These are phyloP conservation scores for Lepidium sativum DNA, from an alignment of 345 rosid genomes.

Conservation along the genomic window DNA sequence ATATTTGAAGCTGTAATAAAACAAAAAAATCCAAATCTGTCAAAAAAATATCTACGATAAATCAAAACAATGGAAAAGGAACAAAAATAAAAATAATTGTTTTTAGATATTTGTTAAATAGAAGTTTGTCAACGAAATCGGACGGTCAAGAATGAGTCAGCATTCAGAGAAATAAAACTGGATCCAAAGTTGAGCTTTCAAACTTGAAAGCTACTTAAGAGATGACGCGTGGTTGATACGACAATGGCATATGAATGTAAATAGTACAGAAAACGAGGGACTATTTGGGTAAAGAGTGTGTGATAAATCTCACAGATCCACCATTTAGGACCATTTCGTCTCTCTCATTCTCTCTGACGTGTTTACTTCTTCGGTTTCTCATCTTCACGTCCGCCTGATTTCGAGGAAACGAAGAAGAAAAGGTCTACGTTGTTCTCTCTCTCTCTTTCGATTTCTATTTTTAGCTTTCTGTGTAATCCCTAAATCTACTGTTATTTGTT, in stretches of 20 bases:
- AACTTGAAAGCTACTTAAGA: slow-evolving; percentile 15
- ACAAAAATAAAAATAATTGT: background rate
- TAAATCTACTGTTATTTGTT: background rate
- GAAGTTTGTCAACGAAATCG: slow-evolving; percentile 6
- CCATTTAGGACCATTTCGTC: slow-evolving; percentile 12
- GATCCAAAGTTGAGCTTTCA: background rate
- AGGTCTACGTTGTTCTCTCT: background rate
- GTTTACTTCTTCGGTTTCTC: slow-evolving; percentile 24
- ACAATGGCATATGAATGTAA: slow-evolving; percentile 11
- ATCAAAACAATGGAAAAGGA: background rate
- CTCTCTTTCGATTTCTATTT: background rate
- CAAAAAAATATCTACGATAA: background rate
- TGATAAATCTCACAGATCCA: slow-evolving; percentile 27
- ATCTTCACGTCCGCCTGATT: slow-evolving; percentile 20
- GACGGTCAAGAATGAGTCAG: slow-evolving; percentile 16
- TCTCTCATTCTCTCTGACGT: slow-evolving; percentile 16
- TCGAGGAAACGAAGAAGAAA: slow-evolving; percentile 8
- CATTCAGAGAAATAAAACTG: background rate
- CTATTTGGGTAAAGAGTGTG: background rate
- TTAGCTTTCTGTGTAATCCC: slow-evolving; percentile 1
- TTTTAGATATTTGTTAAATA: background rate
- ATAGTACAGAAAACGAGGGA: background rate
- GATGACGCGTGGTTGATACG: slow-evolving; percentile 14
- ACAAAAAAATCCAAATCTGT: background rate
- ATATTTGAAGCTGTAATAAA: background rate